These are phyloP conservation scores for Arctium minus DNA, from an alignment of 129 eudicot genomes.

Conservation along the genomic window DNA sequence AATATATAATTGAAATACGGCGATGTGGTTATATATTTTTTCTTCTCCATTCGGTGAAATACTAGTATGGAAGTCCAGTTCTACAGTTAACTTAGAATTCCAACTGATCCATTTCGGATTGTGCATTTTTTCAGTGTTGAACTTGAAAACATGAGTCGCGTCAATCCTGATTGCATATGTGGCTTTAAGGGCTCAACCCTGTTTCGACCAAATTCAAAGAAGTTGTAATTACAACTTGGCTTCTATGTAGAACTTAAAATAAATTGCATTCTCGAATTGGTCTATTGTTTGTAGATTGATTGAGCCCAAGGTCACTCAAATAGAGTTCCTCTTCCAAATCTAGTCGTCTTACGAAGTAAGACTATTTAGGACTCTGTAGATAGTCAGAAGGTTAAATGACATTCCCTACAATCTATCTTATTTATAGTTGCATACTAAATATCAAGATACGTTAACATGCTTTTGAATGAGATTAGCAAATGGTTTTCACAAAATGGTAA, in stretches of 20 bases:
- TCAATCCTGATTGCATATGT: neutral
- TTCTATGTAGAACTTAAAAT: neutral
- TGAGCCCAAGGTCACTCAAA: neutral
- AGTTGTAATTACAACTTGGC: neutral
- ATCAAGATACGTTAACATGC: neutral
- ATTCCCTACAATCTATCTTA: neutral
- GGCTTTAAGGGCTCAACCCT: conserved; percentile 1
- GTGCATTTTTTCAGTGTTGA: neutral
- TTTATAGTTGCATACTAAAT: neutral
- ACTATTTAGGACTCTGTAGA: neutral
- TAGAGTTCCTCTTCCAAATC: neutral
- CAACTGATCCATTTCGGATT: neutral
- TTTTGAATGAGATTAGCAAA: neutral
- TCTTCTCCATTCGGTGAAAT: neutral
- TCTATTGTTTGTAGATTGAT: neutral
- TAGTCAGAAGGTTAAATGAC: neutral
- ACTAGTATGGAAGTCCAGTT: neutral
- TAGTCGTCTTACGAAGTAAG: neutral
- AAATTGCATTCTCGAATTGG: neutral
- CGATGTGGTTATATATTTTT: neutral
- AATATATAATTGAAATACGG: neutral
- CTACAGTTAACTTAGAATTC: neutral
- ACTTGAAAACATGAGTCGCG: neutral
- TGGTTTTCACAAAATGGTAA: neutral
- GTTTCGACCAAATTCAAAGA: neutral